Base-by-base conservation (phyloP, 2,329 filamentous ascomycete species). In the Claviceps sp. region DNA sequence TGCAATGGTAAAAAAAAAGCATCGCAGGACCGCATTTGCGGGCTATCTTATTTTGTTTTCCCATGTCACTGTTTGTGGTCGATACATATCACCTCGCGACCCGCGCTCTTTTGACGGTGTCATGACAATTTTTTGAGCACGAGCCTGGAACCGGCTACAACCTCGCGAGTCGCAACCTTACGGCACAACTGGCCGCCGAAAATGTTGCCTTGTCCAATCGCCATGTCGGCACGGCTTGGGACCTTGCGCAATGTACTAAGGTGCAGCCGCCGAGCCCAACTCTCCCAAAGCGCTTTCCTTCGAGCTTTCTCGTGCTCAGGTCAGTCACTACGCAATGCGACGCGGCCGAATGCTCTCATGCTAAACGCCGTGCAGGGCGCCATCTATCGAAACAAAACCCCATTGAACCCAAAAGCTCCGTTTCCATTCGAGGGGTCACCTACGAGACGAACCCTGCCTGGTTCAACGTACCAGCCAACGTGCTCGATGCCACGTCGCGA, bases 381-480 rank as follows among this genome's bases (percentile, higher is more conserved):
- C 42, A 10, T 7, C 26, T 19, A 3, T 44, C 39, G 8, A 39
- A 22, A 11, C 22, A 40, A n/a, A n/a, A 30, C 7, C 4, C 44
- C n/a, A 16, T 44, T 5, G 13, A 34, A 14, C 16, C 42, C 45
- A 38, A 30, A 11, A 39, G 13, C 22, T 43, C 41, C 1, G 41
- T 55, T 14, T 51, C 51, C 7, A 76, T 93, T 56, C 78, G 83
- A 59, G 83, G 78, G 57, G 75, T 74, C 56, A 70, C 68, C 10
- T 89, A 89, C 66, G 63, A 70, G 17, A 83, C 78, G 17, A 89
- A 97, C 64, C 68, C 77, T 51, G 68, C 76, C 50, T 96, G 89
- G 86, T 93, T 85, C 68, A 98, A 98, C 68, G 77, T 87, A 14
- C 83, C 91, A 3, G 61, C 77, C 26, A 85, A 83, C 52, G 90